Conservation (phyloP, 345 rosid genomes). For the Brassica incana region DNA sequence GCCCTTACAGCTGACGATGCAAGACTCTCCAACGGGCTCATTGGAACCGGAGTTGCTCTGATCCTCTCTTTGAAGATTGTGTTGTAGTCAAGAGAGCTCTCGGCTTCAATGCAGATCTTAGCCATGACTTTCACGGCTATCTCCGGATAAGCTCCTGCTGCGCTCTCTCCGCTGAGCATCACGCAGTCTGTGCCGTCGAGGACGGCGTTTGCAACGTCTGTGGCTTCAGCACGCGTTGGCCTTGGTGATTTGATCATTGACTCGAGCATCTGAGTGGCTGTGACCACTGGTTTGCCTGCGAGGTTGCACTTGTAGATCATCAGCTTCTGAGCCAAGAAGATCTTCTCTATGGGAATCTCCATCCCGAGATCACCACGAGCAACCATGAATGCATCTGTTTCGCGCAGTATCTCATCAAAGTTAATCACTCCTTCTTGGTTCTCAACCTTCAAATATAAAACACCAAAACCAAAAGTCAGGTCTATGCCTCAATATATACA, state of each 20-base stretch:
- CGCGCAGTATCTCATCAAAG: slow-evolving; percentile 89
- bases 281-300: slow-evolving; percentile 87
- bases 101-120: slow-evolving; percentile 76
- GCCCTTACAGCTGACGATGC: slow-evolving; percentile 93
- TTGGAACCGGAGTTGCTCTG: slow-evolving; percentile 82
- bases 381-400: slow-evolving; percentile 94
- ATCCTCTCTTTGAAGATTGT: slow-evolving; percentile 87
- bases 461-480: slow-evolving; percentile 5
- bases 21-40: slow-evolving; percentile 94
- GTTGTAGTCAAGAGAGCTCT: slow-evolving; percentile 78
- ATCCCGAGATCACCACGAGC: slow-evolving; percentile 95
- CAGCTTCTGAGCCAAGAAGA: slow-evolving; percentile 89
- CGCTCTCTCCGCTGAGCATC: slow-evolving; percentile 88
- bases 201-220: slow-evolving; percentile 91
- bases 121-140: slow-evolving; percentile 89
- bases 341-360: slow-evolving; percentile 96
- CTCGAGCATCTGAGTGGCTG: slow-evolving; percentile 93
- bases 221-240: slow-evolving; percentile 93
- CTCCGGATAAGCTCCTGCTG: slow-evolving; percentile 92
- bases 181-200: slow-evolving; percentile 92
- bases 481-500: not conserved
- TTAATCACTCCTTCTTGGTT: slow-evolving; percentile 94
- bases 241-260: slow-evolving; percentile 94
- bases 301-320: slow-evolving; percentile 95
- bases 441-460: slow-evolving; percentile 54